A percentile compares a stretch with the other conserved stretches of the same genome.
phyloP scores from a whole-genome alignment of 306 rosid species.

The Clitoria ternatea region DNA sequence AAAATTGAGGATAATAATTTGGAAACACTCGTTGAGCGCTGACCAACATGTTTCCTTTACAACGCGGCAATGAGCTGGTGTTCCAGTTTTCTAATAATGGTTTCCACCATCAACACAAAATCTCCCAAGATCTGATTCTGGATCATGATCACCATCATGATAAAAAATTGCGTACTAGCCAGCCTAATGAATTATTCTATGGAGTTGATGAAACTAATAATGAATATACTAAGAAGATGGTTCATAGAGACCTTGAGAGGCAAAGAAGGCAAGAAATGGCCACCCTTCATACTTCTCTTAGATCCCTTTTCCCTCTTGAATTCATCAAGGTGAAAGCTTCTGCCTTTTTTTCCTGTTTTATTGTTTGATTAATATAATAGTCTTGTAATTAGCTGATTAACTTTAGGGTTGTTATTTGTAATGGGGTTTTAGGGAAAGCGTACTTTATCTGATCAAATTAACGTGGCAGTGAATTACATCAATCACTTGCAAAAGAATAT shows the following conservation, averaged over 20 bases:
- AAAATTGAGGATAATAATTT: conserved; percentile 1
- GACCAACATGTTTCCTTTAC: conserved; percentile 61
- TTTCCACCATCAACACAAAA: conserved; percentile 37
- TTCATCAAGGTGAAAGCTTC: conserved; percentile 48
- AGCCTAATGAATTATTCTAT: neutral
- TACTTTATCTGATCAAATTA: conserved; percentile 51
- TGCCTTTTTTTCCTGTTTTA: neutral
- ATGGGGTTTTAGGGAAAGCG: conserved; percentile 67
- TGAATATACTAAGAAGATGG: conserved; percentile 35
- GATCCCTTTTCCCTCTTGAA: conserved; percentile 53
- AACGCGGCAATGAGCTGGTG: conserved; percentile 58
- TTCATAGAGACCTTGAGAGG: conserved; percentile 62
- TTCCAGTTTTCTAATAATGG: conserved; percentile 45
- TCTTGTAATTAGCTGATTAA: neutral
- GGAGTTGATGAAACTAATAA: neutral
- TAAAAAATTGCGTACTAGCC: neutral
- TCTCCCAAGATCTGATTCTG: conserved; percentile 46
- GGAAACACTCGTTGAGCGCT: neutral
- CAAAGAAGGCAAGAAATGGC: conserved; percentile 77
- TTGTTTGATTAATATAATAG: neutral
- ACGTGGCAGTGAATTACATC: conserved; percentile 57
- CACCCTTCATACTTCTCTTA: conserved; percentile 50
- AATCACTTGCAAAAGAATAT: conserved; percentile 44
- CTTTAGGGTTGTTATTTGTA: conserved; percentile 7
- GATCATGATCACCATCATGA: conserved; percentile 16